These are phyloP conservation scores for Penicillium canescens DNA, from an alignment of 495 filamentous ascomycete species.

Conservation along the genomic window DNA sequence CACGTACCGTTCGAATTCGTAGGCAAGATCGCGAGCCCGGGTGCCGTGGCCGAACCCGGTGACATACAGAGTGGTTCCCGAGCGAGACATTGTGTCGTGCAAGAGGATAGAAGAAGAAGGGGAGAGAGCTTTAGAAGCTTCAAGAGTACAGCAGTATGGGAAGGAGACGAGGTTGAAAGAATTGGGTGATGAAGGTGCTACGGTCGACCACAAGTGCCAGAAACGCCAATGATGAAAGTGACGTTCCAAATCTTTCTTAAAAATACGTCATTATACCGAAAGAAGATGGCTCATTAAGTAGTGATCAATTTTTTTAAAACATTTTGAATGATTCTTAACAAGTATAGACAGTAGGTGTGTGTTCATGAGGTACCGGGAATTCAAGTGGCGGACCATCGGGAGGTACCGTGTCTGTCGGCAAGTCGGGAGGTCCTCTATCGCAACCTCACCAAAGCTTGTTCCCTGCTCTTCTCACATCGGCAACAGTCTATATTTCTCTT, in stretches of 20 bases:
- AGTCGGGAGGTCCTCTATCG: conserved; percentile 20
- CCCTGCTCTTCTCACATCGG: neutral
- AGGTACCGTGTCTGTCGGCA: conserved; percentile 31
- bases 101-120: neutral
- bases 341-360: too few relatives aligned
- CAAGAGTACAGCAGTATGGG: conserved; percentile 1
- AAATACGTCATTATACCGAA: too few relatives aligned
- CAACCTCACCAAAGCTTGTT: conserved; percentile 4
- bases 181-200: conserved; percentile 8
- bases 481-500: neutral
- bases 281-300: too few relatives aligned
- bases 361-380: neutral
- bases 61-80: conserved; percentile 94
- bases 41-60: conserved; percentile 98
- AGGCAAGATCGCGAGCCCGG: conserved; percentile 98
- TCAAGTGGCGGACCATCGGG: conserved; percentile 17
- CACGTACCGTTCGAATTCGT: conserved; percentile 99
- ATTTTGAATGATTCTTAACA: too few relatives aligned
- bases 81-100: conserved; percentile 72
- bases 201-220: conserved; percentile 12
- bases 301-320: too few relatives aligned
- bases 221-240: conserved; percentile 15
- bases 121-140: conserved; percentile 3
- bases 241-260: neutral
- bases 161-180: neutral